Base-by-base conservation (phyloP, 805 yeast species). In the Scheffersomyces stipitis region DNA sequence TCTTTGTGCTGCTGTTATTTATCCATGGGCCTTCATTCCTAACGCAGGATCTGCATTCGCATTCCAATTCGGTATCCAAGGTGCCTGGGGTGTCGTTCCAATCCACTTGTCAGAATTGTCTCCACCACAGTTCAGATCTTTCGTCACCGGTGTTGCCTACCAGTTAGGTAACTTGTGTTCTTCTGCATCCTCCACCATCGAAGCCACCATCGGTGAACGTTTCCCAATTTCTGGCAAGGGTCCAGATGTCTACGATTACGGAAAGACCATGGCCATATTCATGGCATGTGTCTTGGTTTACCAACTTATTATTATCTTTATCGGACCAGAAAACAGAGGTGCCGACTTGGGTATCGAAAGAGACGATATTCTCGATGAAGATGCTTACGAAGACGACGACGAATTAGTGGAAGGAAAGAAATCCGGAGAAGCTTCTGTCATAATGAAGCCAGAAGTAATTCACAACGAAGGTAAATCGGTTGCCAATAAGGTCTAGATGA, bases 51-150 rank as follows among this genome's bases (percentile, higher is more conserved):
- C 24, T 20, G 83, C 64, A 1, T 79, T 80, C 55, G 78, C 76
- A 61, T 58, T 80, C 41, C 85, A 80, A 52, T 75, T 75, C 52
- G 76, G 73, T 41, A 84, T 81, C 36, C 84, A 79, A 60, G 86
- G 86, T 50, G 78, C 81, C 18, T 81, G 83, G 81, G 86, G 86
- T 48, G 80, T 78, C 28, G 66, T 75, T 36, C 86, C 86, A 36
- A 68, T 78, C 40, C 83, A 80, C 56, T 61, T 81, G 36, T 66
- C 79, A 3, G 85, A 79, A 57, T 65, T 81, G 43, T 70, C 83
- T 28, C 81, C 81, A 39, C 80, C 82, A 15, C 78, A 76, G 41
- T 78, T 75, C 62, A 69, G 81, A 58, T 70, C 86, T 6, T 77
- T 81, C 41, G 76, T 79, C 35, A 73, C 76, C 29, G 87, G 87